Evolutionary conservation across 169 alveolate species (phyloP), one percentile per base, ranked within the genome.

Genomic region (Plasmodium coatneyi): DNA sequence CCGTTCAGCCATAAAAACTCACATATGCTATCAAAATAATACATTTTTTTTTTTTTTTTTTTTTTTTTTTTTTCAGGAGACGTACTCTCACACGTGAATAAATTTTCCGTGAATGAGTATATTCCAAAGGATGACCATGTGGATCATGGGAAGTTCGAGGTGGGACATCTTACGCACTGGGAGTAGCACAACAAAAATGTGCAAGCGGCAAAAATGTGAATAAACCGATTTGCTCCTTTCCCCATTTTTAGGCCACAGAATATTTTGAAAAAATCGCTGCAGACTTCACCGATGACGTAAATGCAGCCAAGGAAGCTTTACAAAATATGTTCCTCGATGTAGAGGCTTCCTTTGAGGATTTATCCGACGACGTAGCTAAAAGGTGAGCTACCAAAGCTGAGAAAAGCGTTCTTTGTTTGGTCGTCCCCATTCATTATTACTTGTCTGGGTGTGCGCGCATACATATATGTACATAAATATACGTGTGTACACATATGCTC

Each of bases 271-370:
- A 84, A 66, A 72, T 84, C 12, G 32, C 43, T 9, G 82, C 36
- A 46, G 92, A 84, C 30, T 84, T 84, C 66, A 84, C 79, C 60
- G 39, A 84, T 84, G 92, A 84, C 78, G 52, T 84, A 84, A 76
- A 76, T 74, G 7, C 84, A 46, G 39, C 78, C 5, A 84, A 84
- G 70, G 71, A 19, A 6, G 39, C 43, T 49, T 19, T 84, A 76
- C 52, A 74, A 72, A 54, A 84, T 46, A 30, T 74, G 30, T 84
- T 84, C 56, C 92, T 84, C 5, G 92, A 84, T 34, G n/a, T 74
- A 49, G 92, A 84, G 66, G 84, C 80, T 28, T 84, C 84, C 9
- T 76, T 84, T 52, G 84, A 84, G 66, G 92, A 84, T 2, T 22
- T 76, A 14, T 84, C 92, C 5, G 92, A 84, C 78, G 84, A 84